phyloP scores from a whole-genome alignment of 495 filamentous ascomycete species.

The Penicillium verhagenii region DNA sequence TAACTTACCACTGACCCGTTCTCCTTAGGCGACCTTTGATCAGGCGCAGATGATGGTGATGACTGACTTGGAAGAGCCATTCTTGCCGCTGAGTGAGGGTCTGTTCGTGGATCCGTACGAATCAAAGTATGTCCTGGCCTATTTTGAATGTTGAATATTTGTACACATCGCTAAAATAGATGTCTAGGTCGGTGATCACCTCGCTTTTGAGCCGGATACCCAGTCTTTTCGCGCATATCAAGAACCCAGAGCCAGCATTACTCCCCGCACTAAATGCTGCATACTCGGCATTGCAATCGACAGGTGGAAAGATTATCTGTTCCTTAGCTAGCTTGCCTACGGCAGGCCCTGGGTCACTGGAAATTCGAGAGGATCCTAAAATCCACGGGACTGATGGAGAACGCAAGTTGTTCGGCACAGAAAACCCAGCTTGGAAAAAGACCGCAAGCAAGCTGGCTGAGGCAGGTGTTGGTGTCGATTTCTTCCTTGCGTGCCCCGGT shows the following conservation, averaged over 20 bases:
- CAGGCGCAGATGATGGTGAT: conserved; percentile 98
- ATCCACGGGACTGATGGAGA: conserved; percentile 84
- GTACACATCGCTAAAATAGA: conserved; percentile 2
- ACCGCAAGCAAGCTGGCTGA: conserved; percentile 84
- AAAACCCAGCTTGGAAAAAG: conserved; percentile 81
- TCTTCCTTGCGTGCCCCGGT: conserved; percentile 88
- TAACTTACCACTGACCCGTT: conserved; percentile 23
- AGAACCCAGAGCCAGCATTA: conserved; percentile 84
- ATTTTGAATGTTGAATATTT: neutral
- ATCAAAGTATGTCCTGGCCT: conserved; percentile 59
- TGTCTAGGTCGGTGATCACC: conserved; percentile 71
- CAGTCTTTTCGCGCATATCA: conserved; percentile 77
- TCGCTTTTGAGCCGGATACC: conserved; percentile 79
- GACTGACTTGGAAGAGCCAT: conserved; percentile 96
- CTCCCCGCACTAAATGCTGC: conserved; percentile 81
- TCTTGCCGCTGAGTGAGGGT: conserved; percentile 87
- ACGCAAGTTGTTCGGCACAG: conserved; percentile 87
- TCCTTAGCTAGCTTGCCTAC: conserved; percentile 81
- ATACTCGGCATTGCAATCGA: conserved; percentile 73
- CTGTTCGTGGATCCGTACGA: conserved; percentile 95
- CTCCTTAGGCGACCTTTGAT: conserved; percentile 64
- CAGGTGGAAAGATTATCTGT: conserved; percentile 91
- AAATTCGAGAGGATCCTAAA: conserved; percentile 84
- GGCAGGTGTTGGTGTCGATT: conserved; percentile 82
- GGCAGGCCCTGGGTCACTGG: conserved; percentile 81